Evolutionary conservation across 2,329 filamentous ascomycete genomes (phyloP).

Genomic region (Colletotrichum sp.): DNA sequence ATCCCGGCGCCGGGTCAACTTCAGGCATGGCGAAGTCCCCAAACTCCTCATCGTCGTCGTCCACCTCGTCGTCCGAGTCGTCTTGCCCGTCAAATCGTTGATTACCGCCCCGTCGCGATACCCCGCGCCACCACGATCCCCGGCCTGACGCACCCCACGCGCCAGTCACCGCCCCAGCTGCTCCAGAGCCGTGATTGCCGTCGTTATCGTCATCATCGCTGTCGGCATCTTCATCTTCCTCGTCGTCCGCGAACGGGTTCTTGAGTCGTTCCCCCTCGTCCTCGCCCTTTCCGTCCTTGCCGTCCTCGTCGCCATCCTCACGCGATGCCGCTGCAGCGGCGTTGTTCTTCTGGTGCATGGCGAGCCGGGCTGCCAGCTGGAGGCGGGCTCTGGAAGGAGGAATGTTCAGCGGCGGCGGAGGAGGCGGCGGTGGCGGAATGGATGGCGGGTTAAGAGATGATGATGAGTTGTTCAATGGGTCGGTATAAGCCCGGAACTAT

Average conservation of each 20-base stretch:
- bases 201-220: conserved; percentile 60
- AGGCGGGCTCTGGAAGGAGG: conserved; percentile 85
- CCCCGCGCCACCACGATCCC: conserved; percentile 55
- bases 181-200: conserved; percentile 27
- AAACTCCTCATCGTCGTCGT: conserved; percentile 66
- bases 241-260: conserved; percentile 63
- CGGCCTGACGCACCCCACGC: conserved; percentile 28
- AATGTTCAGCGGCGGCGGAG: conserved; percentile 83
- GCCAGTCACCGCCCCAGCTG: conserved; percentile 31
- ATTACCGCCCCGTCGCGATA: conserved; percentile 33
- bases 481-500: conserved; percentile 65
- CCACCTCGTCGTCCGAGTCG: conserved; percentile 55
- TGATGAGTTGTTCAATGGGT: conserved; percentile 53
- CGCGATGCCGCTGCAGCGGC: conserved; percentile 47
- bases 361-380: conserved; percentile 87
- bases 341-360: conserved; percentile 73
- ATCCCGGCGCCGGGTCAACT: conserved; percentile 37
- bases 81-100: conserved; percentile 47
- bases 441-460: conserved; percentile 61
- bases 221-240: conserved; percentile 49
- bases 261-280: conserved; percentile 34
- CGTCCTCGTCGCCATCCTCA: conserved; percentile 45
- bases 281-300: conserved; percentile 32
- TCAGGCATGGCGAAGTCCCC: conserved; percentile 73
- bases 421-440: conserved; percentile 63